These are phyloP conservation scores for Crepidotus variabilis DNA, from an alignment of 768 basidiomycete species.

Conservation along the genomic window DNA sequence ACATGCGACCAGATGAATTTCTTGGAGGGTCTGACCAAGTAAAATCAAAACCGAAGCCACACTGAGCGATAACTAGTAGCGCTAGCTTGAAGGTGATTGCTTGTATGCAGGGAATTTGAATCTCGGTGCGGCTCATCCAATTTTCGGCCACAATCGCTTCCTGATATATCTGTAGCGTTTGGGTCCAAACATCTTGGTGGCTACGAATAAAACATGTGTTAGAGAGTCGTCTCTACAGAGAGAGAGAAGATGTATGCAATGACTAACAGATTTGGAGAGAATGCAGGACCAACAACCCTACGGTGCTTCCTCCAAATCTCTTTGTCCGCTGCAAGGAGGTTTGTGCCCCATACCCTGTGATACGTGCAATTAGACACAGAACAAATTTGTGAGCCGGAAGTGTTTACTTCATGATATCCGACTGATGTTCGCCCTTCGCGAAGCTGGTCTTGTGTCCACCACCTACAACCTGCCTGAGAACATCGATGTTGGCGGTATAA, in stretches of 20 bases:
- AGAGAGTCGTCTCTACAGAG: slow-evolving; percentile 26
- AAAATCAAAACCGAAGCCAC: slow-evolving; percentile 44
- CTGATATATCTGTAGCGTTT: slow-evolving; percentile 29
- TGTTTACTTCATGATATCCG: slow-evolving; percentile 17
- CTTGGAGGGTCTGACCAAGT: slow-evolving; percentile 36
- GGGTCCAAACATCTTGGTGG: slow-evolving; percentile 21
- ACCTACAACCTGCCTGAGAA: slow-evolving; percentile 38
- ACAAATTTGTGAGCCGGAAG: slow-evolving; percentile 27
- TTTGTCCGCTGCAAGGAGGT: slow-evolving; percentile 12
- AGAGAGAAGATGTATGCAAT: slow-evolving; percentile 15
- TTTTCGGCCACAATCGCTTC: slow-evolving; percentile 36
- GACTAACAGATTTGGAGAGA: slow-evolving; percentile 33
- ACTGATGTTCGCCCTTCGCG: slow-evolving; percentile 34
- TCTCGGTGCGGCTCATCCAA: slow-evolving; percentile 24
- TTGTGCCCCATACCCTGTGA: slow-evolving; percentile 41
- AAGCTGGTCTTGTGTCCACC: slow-evolving; percentile 38
- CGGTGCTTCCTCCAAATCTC: slow-evolving; percentile 3
- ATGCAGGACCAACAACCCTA: not conserved
- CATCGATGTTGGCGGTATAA: slow-evolving; percentile 43
- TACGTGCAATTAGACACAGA: slow-evolving; percentile 4
- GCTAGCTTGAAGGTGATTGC: slow-evolving; percentile 36
- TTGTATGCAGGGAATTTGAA: slow-evolving; percentile 29
- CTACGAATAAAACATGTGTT: slow-evolving; percentile 15
- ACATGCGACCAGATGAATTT: slow-evolving; percentile 29
- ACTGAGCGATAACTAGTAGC: slow-evolving; percentile 38